Evolutionary conservation across 768 basidiomycete genomes (phyloP), one percentile per base, ranked within the genome.

Genomic region (Phylloporus arenicola): DNA sequence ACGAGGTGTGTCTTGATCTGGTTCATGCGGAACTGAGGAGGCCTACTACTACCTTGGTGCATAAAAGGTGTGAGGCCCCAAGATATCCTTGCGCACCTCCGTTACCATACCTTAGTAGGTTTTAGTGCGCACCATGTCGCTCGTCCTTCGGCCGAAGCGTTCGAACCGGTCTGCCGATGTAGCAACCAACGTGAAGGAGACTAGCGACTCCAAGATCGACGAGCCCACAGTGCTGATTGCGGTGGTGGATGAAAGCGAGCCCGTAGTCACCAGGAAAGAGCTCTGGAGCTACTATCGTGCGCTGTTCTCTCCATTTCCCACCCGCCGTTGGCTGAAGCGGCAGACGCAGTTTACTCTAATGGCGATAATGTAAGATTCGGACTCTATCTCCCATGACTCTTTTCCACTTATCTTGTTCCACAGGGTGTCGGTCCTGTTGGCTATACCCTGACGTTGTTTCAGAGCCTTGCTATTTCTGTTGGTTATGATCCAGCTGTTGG

Each of bases 271-370:
- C 14, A 74, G 82, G 43, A 77, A 64, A 60, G 88, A 91, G 61
- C 69, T 91, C 10, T 91, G 87, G 88, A 81, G 80, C 46, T 91
- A 89, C 60, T 90, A 89, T 63, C 54, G 87, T 87, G 24, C 37
- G 63, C 45, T 12, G 1, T 37, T 6, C 9, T 3, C 29, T 8
- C 25, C 6, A 24, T 11, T 10, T 2, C 44, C 30, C 22, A 29
- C 25, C 7, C n/a, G 16, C 24, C 8, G 40, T 52, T 44, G 53
- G n/a, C 38, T 42, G 22, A 48, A 29, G 10, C 12, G 11, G 4
- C 5, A 14, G 2, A 29, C 27, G 37, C 47, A 90, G 88, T 89
- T 50, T 89, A 89, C 60, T 86, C 83, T 67, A 91, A 89, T 51
- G 88, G 87, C 45, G 81, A 88, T 55, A 88, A 87, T 64, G 85